A percentile compares a stretch with the other conserved stretches of the same genome.
Conservation (phyloP, 1,284 basidiomycete species). For the Ceraceosorus bombacis region DNA sequence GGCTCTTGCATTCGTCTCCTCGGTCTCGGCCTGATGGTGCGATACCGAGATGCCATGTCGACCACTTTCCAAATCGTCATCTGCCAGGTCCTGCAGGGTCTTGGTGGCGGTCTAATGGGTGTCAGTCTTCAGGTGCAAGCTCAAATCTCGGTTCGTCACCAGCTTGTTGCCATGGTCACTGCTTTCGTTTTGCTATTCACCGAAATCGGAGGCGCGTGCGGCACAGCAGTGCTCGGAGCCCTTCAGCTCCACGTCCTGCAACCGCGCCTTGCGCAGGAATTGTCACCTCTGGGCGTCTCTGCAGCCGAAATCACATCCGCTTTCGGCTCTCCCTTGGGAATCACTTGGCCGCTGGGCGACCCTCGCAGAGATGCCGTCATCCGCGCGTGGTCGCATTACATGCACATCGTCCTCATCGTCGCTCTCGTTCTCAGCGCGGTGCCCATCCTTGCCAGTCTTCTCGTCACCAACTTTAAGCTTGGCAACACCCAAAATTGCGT, state of each 20-base stretch:
- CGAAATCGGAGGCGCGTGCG: slow-evolving; percentile 41
- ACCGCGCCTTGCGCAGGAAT: slow-evolving; percentile 19
- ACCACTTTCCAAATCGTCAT: slow-evolving; percentile 40
- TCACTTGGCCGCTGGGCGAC: slow-evolving; percentile 26
- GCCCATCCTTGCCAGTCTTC: slow-evolving; percentile 27
- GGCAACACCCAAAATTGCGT: slow-evolving; percentile 43
- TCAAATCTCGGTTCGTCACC: slow-evolving; percentile 45
- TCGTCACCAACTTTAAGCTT: slow-evolving; percentile 37
- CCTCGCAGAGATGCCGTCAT: slow-evolving; percentile 28
- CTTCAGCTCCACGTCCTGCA: slow-evolving; percentile 33
- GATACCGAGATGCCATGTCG: slow-evolving; percentile 31
- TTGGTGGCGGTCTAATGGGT: slow-evolving; percentile 44
- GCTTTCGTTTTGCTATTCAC: slow-evolving; percentile 42
- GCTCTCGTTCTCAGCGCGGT: slow-evolving; percentile 33
- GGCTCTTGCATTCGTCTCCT: slow-evolving; percentile 38
- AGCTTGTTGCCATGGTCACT: slow-evolving; percentile 47
- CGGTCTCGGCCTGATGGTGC: slow-evolving; percentile 45
- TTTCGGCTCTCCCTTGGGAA: slow-evolving; percentile 15
- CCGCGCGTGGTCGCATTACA: slow-evolving; percentile 36
- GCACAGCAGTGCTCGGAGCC: slow-evolving; percentile 36
- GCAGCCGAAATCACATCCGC: slow-evolving; percentile 9
- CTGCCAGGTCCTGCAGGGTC: slow-evolving; percentile 43
- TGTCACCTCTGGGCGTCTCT: slow-evolving; percentile 18
- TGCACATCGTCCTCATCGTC: slow-evolving; percentile 34
- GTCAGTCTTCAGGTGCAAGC: slow-evolving; percentile 39